Percentiles rank a stretch among this genome's conserved stretches.
These are phyloP conservation scores for Fusarium staphyleae DNA, from an alignment of 2,329 filamentous ascomycete species.

Conservation along the genomic window DNA sequence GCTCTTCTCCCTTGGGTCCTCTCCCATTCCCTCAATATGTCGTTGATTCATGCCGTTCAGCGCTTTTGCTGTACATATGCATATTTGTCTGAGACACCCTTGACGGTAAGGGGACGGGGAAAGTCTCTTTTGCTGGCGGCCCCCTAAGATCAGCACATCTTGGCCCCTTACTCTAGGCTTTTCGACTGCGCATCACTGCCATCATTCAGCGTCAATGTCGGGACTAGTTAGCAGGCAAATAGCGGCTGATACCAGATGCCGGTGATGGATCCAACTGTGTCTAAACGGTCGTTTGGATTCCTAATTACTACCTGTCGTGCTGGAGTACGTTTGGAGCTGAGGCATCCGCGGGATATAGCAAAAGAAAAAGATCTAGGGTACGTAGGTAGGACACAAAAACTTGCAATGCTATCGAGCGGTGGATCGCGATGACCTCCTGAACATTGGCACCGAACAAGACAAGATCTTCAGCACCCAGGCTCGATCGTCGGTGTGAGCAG, in stretches of 20 bases:
- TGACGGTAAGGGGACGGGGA: conserved; percentile 9
- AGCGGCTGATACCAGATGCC: conserved; percentile 20
- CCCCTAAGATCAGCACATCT: neutral
- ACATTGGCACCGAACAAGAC: conserved; percentile 8
- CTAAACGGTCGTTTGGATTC: conserved; percentile 5
- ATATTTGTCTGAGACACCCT: conserved; percentile 32
- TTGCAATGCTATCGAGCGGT: conserved; percentile 1
- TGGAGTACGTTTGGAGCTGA: neutral
- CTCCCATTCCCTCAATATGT: conserved; percentile 14
- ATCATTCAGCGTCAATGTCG: neutral
- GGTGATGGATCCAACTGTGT: conserved; percentile 7
- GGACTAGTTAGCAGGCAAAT: conserved; percentile 2
- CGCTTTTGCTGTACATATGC: neutral
- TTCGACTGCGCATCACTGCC: conserved; percentile 23
- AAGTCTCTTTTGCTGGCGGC: conserved; percentile 5
- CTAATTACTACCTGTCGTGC: too few relatives aligned
- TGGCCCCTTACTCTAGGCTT: neutral
- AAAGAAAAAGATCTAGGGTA: neutral
- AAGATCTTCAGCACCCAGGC: conserved; percentile 22
- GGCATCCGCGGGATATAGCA: conserved; percentile 7
- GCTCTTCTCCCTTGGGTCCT: neutral
- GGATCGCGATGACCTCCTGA: conserved; percentile 26
- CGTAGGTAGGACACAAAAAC: neutral
- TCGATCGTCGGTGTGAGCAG: conserved; percentile 4
- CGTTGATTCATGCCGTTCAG: conserved; percentile 10